Conservation (phyloP, 768 basidiomycete genomes). For the Austroboletus eburneus region DNA sequence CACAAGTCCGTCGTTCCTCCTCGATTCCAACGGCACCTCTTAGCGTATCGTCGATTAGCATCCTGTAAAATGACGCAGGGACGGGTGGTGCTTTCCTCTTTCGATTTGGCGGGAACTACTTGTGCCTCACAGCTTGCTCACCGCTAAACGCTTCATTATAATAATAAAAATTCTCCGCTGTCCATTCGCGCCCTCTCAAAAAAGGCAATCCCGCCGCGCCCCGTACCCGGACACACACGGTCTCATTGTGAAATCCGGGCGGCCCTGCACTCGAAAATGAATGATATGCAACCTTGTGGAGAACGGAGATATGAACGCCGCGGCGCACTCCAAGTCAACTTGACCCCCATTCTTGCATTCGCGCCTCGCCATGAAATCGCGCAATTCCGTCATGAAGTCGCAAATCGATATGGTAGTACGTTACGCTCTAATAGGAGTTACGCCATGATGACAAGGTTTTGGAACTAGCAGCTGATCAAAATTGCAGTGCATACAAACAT, state of each 20-base stretch:
- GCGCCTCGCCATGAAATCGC: constrained; percentile 5
- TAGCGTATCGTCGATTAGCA: too few relatives aligned
- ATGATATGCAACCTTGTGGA: constrained; percentile 6
- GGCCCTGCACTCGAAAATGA: constrained; percentile 12
- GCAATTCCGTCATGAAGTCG: not conserved
- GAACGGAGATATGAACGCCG: constrained; percentile 13
- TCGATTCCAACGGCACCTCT: too few relatives aligned
- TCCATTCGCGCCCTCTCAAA: not conserved
- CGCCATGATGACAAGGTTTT: not conserved
- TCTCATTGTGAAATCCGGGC: constrained; percentile 1
- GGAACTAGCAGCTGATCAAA: not conserved
- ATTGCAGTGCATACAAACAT: constrained; percentile 2
- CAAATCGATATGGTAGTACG: not conserved
- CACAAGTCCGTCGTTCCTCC: too few relatives aligned
- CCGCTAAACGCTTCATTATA: too few relatives aligned
- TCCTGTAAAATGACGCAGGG: too few relatives aligned
- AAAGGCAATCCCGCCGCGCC: constrained; percentile 8
- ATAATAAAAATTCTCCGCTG: not conserved
- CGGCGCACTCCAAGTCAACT: constrained; percentile 9
- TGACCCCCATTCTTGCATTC: constrained; percentile 1
- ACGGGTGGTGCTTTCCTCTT: too few relatives aligned
- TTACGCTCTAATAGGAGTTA: constrained; percentile 7
- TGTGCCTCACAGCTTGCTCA: not conserved
- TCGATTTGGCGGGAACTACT: too few relatives aligned
- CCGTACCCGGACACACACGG: constrained; percentile 1